A percentile compares a stretch with the other conserved stretches of the same genome.
Conservation (phyloP, 192 early-diverging fungal species). For the Rhizophagus clarus region DNA sequence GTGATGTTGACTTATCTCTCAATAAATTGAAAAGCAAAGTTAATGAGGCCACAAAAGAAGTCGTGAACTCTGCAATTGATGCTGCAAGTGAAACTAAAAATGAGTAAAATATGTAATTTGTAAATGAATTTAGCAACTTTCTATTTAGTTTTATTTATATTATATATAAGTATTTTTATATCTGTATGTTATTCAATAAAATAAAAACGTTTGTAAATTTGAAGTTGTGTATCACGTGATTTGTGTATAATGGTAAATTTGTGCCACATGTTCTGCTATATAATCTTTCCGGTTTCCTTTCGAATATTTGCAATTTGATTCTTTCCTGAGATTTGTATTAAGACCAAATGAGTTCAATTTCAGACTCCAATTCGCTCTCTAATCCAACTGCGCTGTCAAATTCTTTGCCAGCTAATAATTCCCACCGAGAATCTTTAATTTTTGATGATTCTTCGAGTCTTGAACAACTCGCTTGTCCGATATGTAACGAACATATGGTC, state of each 20-base stretch:
- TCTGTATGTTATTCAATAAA: too few species aligned
- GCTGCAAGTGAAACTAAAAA: neutral
- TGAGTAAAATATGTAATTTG: neutral
- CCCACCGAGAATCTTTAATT: constrained; percentile 20
- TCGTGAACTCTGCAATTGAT: constrained; percentile 28
- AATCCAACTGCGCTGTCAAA: constrained; percentile 3
- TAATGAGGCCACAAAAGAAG: constrained; percentile 40
- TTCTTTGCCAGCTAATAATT: constrained; percentile 17
- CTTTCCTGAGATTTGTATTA: neutral
- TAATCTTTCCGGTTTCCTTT: neutral
- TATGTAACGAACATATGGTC: constrained; percentile 40
- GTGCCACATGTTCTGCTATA: too few species aligned
- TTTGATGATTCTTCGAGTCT: constrained; percentile 22
- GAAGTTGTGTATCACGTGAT: too few species aligned
- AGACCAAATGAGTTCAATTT: constrained; percentile 26
- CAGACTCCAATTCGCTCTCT: constrained; percentile 18
- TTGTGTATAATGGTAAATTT: too few species aligned
- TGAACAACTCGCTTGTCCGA: constrained; percentile 38
- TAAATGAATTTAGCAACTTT: too few species aligned
- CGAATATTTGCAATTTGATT: neutral
- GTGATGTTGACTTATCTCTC: constrained; percentile 44
- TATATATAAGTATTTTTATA: too few species aligned
- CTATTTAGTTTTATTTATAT: too few species aligned
- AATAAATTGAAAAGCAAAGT: constrained; percentile 45
- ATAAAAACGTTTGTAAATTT: too few species aligned